Base-by-base conservation (phyloP, 371 early-diverging fungal species). In the Batkoa obscura region DNA sequence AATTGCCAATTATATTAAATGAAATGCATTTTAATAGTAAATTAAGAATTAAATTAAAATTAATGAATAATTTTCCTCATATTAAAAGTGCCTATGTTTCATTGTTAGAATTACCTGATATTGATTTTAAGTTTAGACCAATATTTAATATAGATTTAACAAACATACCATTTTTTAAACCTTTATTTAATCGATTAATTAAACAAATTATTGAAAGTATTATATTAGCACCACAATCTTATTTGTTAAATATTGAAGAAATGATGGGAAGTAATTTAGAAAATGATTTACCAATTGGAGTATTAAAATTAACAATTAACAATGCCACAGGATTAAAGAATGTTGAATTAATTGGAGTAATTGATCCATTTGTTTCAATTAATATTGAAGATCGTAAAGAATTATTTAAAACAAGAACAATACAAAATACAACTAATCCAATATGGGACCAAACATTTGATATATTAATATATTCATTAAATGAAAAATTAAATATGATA, bases 51-150 rank as follows among this genome's bases (percentile, higher is more conserved):
- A 85, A 81, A 66, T 66, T 89, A 55, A 84, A 80, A 61, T 79
- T 86, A 53, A 90, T 80, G 62, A 77, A 80, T 58, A 78, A 74
- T 57, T 91, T 82, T 67, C 97, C 97, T 0, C 83, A 92, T 61
- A 77, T 96, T 50, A 84, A 86, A 62, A 78, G 77, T 0, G 75
- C 93, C 6, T 87, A 89, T 48, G 78, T 88, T 37, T 79, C 82
- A 57, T 89, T 99, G 64, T 65, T 92, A 59, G 86, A 90, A 59
- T 75, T 79, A 31, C 99, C 99, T 17, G 62, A 65, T 9, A 78
- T 98, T 56, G 93, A 96, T 68, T 98, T 94, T 74, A 79, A 80
- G 15, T 74, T 98, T 42, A 83, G 97, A 66, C 33, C 17, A 51
- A 23, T 9, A 9, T 8, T 8, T 3, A 33, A 49, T 46, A 39